Conservation (phyloP, 2,329 filamentous ascomycete genomes). For the Cercospora sesami region DNA sequence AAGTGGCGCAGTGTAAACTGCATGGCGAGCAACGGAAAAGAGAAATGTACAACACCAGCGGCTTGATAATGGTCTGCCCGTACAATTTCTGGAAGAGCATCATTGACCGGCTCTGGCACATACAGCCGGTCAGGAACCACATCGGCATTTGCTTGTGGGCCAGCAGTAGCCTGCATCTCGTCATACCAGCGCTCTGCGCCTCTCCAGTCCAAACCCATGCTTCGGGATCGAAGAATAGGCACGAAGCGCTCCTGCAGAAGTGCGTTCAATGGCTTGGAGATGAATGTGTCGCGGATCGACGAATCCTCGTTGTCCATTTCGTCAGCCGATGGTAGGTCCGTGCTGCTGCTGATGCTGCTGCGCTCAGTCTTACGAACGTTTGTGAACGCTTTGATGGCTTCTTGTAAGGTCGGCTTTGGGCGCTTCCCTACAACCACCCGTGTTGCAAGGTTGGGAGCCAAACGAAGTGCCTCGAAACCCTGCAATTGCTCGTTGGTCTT, state of each 20-base stretch:
- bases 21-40: constrained; percentile 62
- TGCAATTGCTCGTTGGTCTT: constrained; percentile 58
- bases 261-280: constrained; percentile 69
- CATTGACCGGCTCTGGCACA: constrained; percentile 33
- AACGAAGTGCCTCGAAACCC: constrained; percentile 39
- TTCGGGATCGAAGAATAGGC: constrained; percentile 61
- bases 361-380: constrained; percentile 35
- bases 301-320: constrained; percentile 29
- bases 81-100: constrained; percentile 48
- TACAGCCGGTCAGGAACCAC: constrained; percentile 45
- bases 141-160: constrained; percentile 33
- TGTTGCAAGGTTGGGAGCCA: constrained; percentile 54
- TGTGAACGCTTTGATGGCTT: constrained; percentile 57
- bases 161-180: constrained; percentile 18
- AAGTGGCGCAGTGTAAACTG: constrained; percentile 78
- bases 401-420: constrained; percentile 67
- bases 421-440: constrained; percentile 68
- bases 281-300: constrained; percentile 61
- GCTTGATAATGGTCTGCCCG: constrained; percentile 52
- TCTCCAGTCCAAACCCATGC: constrained; percentile 62
- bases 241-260: constrained; percentile 68
- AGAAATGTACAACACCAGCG: constrained; percentile 36
- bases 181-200: constrained; percentile 63
- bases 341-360: constrained; percentile 18
- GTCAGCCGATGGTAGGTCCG: constrained; percentile 27